Evolutionary conservation across 495 filamentous ascomycete species (phyloP).

Genomic region (Neurospora tetrasperma): DNA sequence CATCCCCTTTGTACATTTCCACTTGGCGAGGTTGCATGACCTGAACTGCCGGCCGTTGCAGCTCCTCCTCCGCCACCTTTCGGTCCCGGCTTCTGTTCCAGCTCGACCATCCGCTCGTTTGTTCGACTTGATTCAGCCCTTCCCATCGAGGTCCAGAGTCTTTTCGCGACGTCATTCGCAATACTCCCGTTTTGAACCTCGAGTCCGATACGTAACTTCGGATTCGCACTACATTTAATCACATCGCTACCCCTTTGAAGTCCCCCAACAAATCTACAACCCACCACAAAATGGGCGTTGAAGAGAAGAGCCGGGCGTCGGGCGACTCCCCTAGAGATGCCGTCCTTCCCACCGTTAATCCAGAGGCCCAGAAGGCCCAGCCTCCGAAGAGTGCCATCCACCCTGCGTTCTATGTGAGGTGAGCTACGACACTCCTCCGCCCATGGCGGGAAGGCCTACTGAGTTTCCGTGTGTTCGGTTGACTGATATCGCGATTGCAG

Average conservation of each 20-base stretch:
- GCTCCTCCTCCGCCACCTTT: not conserved
- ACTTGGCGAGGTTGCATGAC: not conserved
- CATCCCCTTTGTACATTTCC: not conserved
- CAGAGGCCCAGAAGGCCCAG: slow-evolving; percentile 52
- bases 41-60: not conserved
- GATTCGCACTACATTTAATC: not conserved
- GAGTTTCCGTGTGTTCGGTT: not conserved
- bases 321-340: slow-evolving; percentile 57
- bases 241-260: not conserved
- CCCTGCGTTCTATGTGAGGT: slow-evolving; percentile 84
- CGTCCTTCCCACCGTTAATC: slow-evolving; percentile 71
- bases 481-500: slow-evolving; percentile 36
- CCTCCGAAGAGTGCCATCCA: slow-evolving; percentile 55
- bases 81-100: not conserved
- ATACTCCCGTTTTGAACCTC: not conserved
- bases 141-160: slow-evolving; percentile 1
- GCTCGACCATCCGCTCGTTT: slow-evolving; percentile 29
- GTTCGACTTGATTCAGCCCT: slow-evolving; percentile 5
- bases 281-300: slow-evolving; percentile 34
- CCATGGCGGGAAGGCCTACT: not conserved
- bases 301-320: slow-evolving; percentile 71
- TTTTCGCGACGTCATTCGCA: slow-evolving; percentile 8
- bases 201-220: not conserved
- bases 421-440: slow-evolving; percentile 29
- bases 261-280: not conserved